phyloP scores from a whole-genome alignment of 768 basidiomycete genomes.

The Lentinula detonsa region DNA sequence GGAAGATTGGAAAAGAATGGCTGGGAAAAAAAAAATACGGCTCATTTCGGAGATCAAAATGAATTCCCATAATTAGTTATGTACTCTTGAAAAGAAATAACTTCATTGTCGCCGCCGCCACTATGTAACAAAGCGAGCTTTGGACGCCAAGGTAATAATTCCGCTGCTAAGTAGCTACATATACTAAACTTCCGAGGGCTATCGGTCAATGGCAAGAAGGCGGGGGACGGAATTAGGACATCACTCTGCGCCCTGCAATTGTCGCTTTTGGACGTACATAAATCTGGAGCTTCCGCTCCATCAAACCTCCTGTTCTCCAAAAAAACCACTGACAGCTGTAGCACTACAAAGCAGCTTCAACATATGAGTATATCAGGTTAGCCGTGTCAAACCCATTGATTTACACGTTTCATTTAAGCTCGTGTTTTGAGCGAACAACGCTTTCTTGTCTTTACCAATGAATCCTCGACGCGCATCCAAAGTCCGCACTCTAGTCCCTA shows the following conservation, averaged over 20 bases:
- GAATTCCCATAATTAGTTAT: not conserved
- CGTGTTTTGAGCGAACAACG: not conserved
- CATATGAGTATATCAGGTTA: not conserved
- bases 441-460: not conserved
- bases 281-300: not conserved
- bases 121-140: not conserved
- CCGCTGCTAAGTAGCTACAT: not conserved
- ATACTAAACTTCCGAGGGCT: not conserved
- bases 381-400: not conserved
- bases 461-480: not conserved
- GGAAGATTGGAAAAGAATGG: not conserved
- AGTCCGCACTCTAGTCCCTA: not conserved
- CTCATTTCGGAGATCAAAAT: constrained; percentile 1
- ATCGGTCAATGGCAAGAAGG: not conserved
- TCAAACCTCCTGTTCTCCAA: not conserved
- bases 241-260: too few relatives aligned
- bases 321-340: not conserved
- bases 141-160: not conserved
- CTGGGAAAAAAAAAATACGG: constrained; percentile 1
- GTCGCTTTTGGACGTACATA: too few relatives aligned
- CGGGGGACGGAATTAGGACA: not conserved
- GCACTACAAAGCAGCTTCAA: not conserved
- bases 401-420: not conserved
- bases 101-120: not conserved
- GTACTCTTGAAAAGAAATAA: not conserved